A percentile compares a stretch with the other conserved stretches of the same genome.
phyloP scores from a whole-genome alignment of 2,329 filamentous ascomycete genomes.

The Trichoderma gracile region DNA sequence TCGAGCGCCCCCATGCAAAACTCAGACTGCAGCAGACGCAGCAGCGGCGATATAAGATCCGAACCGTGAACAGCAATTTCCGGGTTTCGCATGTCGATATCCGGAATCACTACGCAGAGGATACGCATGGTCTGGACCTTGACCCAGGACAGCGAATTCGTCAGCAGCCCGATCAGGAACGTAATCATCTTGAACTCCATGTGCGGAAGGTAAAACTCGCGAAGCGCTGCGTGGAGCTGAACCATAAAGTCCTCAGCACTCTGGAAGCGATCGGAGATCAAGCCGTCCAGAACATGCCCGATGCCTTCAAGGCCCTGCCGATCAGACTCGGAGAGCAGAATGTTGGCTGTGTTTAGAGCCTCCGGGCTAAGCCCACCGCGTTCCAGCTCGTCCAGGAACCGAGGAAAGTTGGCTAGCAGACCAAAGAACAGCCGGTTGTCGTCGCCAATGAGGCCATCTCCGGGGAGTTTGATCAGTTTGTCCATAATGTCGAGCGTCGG shows the following conservation, averaged over 20 bases:
- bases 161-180: constrained; percentile 87
- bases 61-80: constrained; percentile 90
- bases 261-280: constrained; percentile 66
- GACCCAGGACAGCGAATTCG: constrained; percentile 86
- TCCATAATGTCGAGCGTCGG: constrained; percentile 76
- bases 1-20: constrained; percentile 90
- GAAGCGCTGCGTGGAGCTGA: constrained; percentile 72
- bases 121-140: constrained; percentile 92
- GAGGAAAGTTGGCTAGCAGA: constrained; percentile 86
- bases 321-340: constrained; percentile 72
- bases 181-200: constrained; percentile 83
- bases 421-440: constrained; percentile 81
- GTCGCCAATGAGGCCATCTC: constrained; percentile 77
- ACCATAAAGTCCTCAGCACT: constrained; percentile 73
- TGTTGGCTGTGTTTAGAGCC: constrained; percentile 63
- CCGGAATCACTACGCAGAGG: constrained; percentile 78
- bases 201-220: constrained; percentile 75
- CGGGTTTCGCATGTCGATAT: constrained; percentile 88
- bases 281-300: constrained; percentile 67
- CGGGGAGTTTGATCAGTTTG: constrained; percentile 74
- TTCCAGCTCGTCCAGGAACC: constrained; percentile 79
- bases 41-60: constrained; percentile 88
- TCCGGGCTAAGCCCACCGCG: constrained; percentile 56
- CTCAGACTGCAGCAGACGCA: constrained; percentile 87
- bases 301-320: constrained; percentile 68